Percentiles rank a stretch among this genome's conserved stretches.
These are phyloP conservation scores for Quercus suber DNA, from an alignment of 306 rosid species.

Conservation along the genomic window DNA sequence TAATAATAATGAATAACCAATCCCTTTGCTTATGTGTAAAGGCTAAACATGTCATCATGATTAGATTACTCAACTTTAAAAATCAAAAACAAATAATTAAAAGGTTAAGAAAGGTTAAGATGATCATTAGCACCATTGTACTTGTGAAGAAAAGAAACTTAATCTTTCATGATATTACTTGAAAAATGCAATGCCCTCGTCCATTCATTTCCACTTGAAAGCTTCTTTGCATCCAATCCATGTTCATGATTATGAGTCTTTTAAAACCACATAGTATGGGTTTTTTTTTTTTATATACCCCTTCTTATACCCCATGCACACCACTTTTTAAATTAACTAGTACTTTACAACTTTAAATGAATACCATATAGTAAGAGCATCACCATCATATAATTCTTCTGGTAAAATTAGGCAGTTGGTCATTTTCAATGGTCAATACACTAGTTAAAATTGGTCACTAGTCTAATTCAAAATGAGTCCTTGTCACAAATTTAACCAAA, in stretches of 20 bases:
- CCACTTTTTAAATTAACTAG: too few relatives aligned
- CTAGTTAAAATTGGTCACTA: slow-evolving; percentile 18
- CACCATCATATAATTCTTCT: background rate
- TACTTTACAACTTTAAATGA: too few relatives aligned
- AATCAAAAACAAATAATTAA: slow-evolving; percentile 13
- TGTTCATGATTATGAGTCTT: background rate
- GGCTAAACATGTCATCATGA: slow-evolving; percentile 29
- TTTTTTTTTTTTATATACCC: background rate
- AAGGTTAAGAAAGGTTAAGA: slow-evolving; percentile 11
- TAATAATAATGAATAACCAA: background rate
- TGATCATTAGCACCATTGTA: slow-evolving; percentile 28
- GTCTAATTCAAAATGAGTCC: slow-evolving; percentile 4
- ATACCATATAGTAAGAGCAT: too few relatives aligned
- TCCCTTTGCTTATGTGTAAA: slow-evolving; percentile 27
- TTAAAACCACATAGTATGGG: background rate
- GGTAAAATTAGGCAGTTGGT: background rate
- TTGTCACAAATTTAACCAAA: too few relatives aligned
- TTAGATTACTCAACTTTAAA: slow-evolving; percentile 7
- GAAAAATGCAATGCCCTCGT: background rate
- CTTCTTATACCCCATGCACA: too few relatives aligned
- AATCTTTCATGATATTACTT: background rate
- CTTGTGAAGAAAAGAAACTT: slow-evolving; percentile 10
- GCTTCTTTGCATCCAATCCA: background rate
- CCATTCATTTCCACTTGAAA: background rate
- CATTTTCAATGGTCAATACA: background rate